These are phyloP conservation scores for Saccharomycopsis sp. DNA, from an alignment of 805 yeast genomes.

Conservation along the genomic window DNA sequence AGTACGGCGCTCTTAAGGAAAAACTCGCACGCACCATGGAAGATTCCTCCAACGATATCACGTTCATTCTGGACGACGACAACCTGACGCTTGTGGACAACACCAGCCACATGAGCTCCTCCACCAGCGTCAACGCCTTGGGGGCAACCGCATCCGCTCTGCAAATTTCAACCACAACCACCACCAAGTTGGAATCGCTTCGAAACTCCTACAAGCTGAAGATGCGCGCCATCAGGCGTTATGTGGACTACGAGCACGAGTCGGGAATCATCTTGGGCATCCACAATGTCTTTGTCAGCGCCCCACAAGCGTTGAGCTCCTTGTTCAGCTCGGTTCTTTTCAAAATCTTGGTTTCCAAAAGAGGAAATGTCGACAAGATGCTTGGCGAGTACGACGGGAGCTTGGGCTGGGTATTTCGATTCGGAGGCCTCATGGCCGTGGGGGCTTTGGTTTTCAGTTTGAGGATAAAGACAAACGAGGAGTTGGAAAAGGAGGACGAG, in stretches of 20 bases:
- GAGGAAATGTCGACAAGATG: constrained; percentile 22
- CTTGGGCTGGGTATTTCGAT: constrained; percentile 48
- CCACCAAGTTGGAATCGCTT: no score
- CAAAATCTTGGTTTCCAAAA: constrained; percentile 27
- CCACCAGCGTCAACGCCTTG: background rate
- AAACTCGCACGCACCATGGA: constrained; percentile 11
- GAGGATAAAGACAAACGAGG: constrained; percentile 35
- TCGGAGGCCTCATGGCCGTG: constrained; percentile 43
- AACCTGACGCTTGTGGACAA: background rate
- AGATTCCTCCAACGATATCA: constrained; percentile 1
- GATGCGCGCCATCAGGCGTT: constrained; percentile 21
- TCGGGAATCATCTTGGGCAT: constrained; percentile 49
- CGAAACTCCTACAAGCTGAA: background rate
- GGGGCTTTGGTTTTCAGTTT: constrained; percentile 37
- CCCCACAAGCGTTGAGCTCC: constrained; percentile 48
- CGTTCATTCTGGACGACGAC: background rate
- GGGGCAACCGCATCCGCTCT: no score
- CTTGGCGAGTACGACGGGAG: constrained; percentile 30
- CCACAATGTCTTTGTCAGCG: constrained; percentile 49
- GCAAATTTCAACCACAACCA: no score
- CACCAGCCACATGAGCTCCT: background rate
- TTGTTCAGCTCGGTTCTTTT: constrained; percentile 40
- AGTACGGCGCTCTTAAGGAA: constrained; percentile 22
- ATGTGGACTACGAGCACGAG: constrained; percentile 40
- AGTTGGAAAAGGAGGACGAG: constrained; percentile 30